Evolutionary conservation across 495 filamentous ascomycete species (phyloP).

Genomic region (Tuber magnatum): DNA sequence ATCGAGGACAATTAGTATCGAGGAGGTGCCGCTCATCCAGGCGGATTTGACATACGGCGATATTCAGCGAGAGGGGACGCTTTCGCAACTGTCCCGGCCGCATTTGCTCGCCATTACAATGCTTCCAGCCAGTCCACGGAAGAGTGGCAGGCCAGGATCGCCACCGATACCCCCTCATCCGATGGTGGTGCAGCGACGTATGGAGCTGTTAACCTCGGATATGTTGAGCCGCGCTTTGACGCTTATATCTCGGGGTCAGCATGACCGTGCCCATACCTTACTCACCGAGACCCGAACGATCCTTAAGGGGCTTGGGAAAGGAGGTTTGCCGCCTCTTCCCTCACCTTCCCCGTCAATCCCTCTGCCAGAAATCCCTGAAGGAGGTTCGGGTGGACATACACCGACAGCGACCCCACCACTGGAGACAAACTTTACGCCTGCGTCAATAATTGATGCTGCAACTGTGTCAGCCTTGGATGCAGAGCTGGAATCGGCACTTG

Average conservation of each 20-base stretch:
- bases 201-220: slow-evolving; percentile 96
- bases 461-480: slow-evolving; percentile 83
- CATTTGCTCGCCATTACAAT: slow-evolving; percentile 97
- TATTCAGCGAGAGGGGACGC: slow-evolving; percentile 80
- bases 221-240: slow-evolving; percentile 93
- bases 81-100: slow-evolving; percentile 79
- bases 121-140: slow-evolving; percentile 67
- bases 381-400: slow-evolving; percentile 23
- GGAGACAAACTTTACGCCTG: slow-evolving; percentile 57
- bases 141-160: slow-evolving; percentile 55
- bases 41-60: slow-evolving; percentile 92
- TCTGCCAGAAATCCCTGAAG: slow-evolving; percentile 30
- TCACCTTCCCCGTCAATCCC: slow-evolving; percentile 42
- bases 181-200: slow-evolving; percentile 88
- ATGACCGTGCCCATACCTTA: slow-evolving; percentile 86
- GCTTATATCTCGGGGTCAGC: slow-evolving; percentile 81
- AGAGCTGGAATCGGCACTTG: slow-evolving; percentile 85
- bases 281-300: slow-evolving; percentile 91
- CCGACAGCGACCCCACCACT: slow-evolving; percentile 45
- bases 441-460: slow-evolving; percentile 63
- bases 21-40: slow-evolving; percentile 92
- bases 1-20: slow-evolving; percentile 72
- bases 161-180: slow-evolving; percentile 94
- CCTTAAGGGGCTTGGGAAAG: slow-evolving; percentile 90
- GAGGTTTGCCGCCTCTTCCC: slow-evolving; percentile 86